phyloP scores from a whole-genome alignment of 2,329 filamentous ascomycete species.

The Aspergillus melleus region DNA sequence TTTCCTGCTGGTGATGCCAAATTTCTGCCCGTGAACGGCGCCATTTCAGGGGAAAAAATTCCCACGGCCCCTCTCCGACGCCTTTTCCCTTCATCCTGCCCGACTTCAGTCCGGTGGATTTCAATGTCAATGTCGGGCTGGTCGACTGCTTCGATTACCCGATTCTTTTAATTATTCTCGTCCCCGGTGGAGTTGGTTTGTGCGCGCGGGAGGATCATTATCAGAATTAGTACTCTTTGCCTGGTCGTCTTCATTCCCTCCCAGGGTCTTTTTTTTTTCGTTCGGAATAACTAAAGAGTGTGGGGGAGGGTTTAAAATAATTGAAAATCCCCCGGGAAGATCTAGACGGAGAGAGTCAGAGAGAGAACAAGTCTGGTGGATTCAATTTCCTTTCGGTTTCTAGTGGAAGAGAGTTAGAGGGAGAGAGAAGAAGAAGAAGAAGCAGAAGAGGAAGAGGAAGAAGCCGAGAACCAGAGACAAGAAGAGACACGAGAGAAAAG shows the following conservation, averaged over 20 bases:
- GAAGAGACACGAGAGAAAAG: conserved; percentile 7
- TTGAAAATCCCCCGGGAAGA: not conserved
- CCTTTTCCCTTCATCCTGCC: not conserved
- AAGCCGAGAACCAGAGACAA: conserved; percentile 1
- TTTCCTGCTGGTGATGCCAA: conserved; percentile 22
- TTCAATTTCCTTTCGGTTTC: not conserved
- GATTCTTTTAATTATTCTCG: not conserved
- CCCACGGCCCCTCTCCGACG: conserved; percentile 18
- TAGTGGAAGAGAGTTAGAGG: too few species aligned
- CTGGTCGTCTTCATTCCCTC: not conserved
- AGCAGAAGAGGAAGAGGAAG: conserved; percentile 4
- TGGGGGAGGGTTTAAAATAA: not conserved
- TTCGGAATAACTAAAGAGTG: not conserved
- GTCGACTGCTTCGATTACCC: not conserved
- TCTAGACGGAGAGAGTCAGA: not conserved
- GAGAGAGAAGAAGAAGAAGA: not conserved
- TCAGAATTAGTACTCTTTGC: not conserved
- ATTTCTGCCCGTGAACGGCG: conserved; percentile 19
- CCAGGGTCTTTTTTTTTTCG: not conserved
- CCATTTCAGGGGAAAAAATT: conserved; percentile 9
- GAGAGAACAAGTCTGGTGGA: too few species aligned
- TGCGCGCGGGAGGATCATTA: conserved; percentile 6
- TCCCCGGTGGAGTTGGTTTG: not conserved
- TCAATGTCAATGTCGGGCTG: not conserved
- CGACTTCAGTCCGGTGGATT: not conserved